These are phyloP conservation scores for Saccharum spontaneum DNA, from an alignment of 176 grass and related monocot species.

Conservation along the genomic window DNA sequence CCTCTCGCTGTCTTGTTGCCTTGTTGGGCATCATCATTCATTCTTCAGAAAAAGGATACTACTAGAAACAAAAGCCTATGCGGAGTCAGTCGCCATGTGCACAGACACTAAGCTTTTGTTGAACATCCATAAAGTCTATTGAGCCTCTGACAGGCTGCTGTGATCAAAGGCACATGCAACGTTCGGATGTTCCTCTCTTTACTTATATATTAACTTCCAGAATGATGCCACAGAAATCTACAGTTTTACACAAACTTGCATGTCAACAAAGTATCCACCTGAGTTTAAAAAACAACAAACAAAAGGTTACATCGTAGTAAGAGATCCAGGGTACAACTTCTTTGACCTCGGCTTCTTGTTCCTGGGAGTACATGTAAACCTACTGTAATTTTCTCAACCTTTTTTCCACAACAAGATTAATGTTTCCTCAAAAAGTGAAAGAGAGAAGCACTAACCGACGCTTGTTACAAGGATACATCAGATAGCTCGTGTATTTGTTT, in stretches of 20 bases:
- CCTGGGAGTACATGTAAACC: neutral
- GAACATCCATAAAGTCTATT: neutral
- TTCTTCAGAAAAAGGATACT: neutral
- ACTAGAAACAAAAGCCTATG: conserved; percentile 7
- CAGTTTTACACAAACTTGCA: neutral
- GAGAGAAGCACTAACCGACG: neutral
- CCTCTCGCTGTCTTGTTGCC: neutral
- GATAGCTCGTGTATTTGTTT: neutral
- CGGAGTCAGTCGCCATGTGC: neutral
- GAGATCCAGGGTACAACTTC: neutral
- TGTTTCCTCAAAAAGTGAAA: neutral
- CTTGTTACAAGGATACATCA: conserved; percentile 11
- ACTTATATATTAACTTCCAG: neutral
- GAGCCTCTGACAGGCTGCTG: neutral
- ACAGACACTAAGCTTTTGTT: neutral
- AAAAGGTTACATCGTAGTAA: neutral
- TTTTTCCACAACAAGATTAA: neutral
- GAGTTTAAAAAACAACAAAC: neutral
- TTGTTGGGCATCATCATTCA: neutral
- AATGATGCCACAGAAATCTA: neutral
- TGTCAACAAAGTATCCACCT: neutral
- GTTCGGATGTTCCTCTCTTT: neutral
- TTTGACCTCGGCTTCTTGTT: neutral
- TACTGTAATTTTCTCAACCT: neutral
- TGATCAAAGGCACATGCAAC: neutral